phyloP scores from a whole-genome alignment of 2,329 filamentous ascomycete genomes.

The Elsinoe ampelina region DNA sequence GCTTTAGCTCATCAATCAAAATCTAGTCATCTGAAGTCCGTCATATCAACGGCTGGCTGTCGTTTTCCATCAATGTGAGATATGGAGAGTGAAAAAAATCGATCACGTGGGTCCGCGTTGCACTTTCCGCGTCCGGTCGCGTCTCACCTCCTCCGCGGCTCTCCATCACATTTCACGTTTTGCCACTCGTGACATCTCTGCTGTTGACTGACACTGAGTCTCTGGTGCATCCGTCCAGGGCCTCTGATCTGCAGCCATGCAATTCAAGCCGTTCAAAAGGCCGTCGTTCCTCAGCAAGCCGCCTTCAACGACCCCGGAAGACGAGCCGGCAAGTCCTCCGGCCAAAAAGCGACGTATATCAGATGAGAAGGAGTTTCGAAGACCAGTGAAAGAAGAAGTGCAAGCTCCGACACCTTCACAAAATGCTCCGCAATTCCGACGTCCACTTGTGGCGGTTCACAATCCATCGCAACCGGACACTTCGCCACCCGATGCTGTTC shows the following conservation, averaged over 20 bases:
- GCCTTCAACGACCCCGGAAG: neutral
- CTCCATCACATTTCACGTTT: neutral
- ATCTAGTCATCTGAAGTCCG: too few species aligned
- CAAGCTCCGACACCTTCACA: neutral
- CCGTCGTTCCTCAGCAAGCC: conserved; percentile 9
- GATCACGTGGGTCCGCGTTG: conserved; percentile 1
- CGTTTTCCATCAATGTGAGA: too few species aligned
- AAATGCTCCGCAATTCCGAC: neutral
- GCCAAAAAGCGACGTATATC: conserved; percentile 6
- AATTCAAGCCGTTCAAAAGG: conserved; percentile 12
- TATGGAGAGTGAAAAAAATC: neutral
- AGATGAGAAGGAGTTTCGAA: neutral
- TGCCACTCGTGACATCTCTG: conserved; percentile 14
- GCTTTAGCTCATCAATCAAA: too few species aligned
- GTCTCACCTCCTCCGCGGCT: neutral
- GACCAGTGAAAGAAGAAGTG: neutral
- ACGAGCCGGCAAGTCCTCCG: neutral
- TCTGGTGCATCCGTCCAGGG: neutral
- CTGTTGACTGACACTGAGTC: neutral
- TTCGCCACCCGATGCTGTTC: neutral
- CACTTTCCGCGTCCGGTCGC: neutral
- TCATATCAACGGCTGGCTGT: too few species aligned
- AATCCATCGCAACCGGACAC: neutral
- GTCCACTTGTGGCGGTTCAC: conserved; percentile 3
- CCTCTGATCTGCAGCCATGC: neutral